Evolutionary conservation across 139 green algal genomes (phyloP), one percentile per base, ranked within the genome.

Genomic region (Eudorina sp.): DNA sequence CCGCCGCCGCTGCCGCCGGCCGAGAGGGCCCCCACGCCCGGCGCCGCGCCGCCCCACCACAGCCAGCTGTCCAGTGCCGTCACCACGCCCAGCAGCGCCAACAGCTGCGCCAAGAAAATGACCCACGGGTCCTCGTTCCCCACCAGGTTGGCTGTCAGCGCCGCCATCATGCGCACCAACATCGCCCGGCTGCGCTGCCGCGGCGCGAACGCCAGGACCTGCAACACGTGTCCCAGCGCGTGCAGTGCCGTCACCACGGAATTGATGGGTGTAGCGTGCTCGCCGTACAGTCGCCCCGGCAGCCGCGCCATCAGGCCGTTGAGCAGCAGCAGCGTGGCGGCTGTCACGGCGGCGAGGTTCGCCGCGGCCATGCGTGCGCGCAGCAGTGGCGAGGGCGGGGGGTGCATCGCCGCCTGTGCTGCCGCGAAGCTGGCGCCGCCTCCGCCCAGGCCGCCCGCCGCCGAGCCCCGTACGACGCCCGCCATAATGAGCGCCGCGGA

Each of bases 301-400:
- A 78, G 45, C 23, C 27, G 8, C 19, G 64, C 81, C 21, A 87
- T 16, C 31, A 87, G 81, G n/a, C 81, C 81, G n/a, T 87, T 87
- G 8, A 87, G 45, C 3, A 68, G 31, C 6, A 87, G 81, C 64
- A 87, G 66, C 29, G 18, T 53, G 43, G 18, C n/a, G 31, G 31
- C 64, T 18, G 81, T 31, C 14, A 25, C 62, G 41, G 7, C n/a
- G 6, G 43, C 60, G 41, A 86, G 29, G 9, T 27, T 43, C 27
- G 34, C 77, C 25, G 60, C 80, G 1, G 80, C 80, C 0, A n/a
- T n/a, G 4, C 18, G 48, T 3, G 80, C 80, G 8, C 68, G 80
- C 16, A 55, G 80, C 55, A 58, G 7, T 55, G 43, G 76, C 48
- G 75, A 29, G 62, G 38, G 62, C 9, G 62, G 38, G n/a, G 62